Evolutionary conservation across 1,284 basidiomycete species (phyloP), one percentile per base, ranked within the genome.

Genomic region (Inonotus hispidus): DNA sequence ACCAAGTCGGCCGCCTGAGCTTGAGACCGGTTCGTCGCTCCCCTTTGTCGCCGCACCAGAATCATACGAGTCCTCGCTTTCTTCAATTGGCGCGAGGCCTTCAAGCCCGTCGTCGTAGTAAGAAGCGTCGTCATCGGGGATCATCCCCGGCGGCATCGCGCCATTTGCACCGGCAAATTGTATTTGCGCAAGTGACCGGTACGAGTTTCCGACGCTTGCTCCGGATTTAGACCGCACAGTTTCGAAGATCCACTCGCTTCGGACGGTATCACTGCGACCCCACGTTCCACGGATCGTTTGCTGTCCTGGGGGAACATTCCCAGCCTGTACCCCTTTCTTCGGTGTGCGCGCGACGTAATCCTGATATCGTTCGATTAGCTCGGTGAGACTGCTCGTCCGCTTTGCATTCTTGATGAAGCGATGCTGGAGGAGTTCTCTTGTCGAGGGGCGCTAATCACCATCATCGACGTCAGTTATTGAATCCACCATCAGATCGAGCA

Each of bases 161-260:
- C 41, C 41, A 43, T 43, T 43, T 8, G n/a, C 47, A 21, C 37
- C 60, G 16, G 19, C 35, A 45, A 60, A 59, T 21, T 57, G 27
- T 29, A 62, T 16, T 43, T 62, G 61, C 29, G 61, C 56, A 23
- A 58, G 61, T 14, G 56, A 59, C 4, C 61, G 56, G 50, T 62
- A 62, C 53, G 61, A 46, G 32, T 59, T 49, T 5, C 19, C 19
- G 85, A 83, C 2, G 87, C 86, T 53, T 88, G 88, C 84, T 90
- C 85, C 16, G 83, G 84, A 27, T 11, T 84, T 80, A 37, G 87
- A 83, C 65, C 83, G 87, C 67, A 96, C 79, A 1, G 93, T 98
- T 67, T 97, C 94, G 73, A 98, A 99, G 72, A 93, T 93, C 95
- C 95, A 98, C 65, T 95, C 93, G 69, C 90, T 93, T 69, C 84